phyloP scores from a whole-genome alignment of 257 asterid species.

The Nicotiana undulata region DNA sequence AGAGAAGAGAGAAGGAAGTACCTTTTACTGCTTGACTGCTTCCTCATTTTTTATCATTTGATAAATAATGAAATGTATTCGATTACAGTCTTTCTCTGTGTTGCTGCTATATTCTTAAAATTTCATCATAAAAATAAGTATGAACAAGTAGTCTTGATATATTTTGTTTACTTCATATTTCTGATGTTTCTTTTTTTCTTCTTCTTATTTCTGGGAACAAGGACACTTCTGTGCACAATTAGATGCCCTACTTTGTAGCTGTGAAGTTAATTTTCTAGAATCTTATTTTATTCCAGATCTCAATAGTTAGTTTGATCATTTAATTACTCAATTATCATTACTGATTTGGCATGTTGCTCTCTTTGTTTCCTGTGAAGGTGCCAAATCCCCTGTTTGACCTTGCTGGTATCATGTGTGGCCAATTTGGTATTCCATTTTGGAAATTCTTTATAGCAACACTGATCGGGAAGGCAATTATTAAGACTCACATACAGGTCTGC shows the following conservation, averaged over 20 bases:
- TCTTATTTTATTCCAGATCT: neutral
- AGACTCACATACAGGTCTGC: slow-evolving; percentile 33
- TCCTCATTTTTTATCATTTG: neutral
- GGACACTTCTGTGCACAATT: neutral
- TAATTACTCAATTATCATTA: neutral
- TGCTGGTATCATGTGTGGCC: slow-evolving; percentile 38
- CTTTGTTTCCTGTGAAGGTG: slow-evolving; percentile 17
- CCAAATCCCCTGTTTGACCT: slow-evolving; percentile 39
- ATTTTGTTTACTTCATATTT: neutral
- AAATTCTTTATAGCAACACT: slow-evolving; percentile 28
- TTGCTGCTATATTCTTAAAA: neutral
- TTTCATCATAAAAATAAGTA: neutral
- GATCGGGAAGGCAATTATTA: slow-evolving; percentile 31
- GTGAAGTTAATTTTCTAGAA: neutral
- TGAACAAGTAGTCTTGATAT: neutral
- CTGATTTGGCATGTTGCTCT: neutral
- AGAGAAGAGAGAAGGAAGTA: neutral
- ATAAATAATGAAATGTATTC: neutral
- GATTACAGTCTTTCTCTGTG: neutral
- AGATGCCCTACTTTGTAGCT: neutral
- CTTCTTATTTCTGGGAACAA: neutral
- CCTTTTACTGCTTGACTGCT: slow-evolving; percentile 1
- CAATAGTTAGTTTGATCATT: neutral
- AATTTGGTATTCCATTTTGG: slow-evolving; percentile 35
- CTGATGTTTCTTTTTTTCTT: neutral